Conservation (phyloP, 805 yeast genomes). For the Zygoascus biomembranicola region DNA sequence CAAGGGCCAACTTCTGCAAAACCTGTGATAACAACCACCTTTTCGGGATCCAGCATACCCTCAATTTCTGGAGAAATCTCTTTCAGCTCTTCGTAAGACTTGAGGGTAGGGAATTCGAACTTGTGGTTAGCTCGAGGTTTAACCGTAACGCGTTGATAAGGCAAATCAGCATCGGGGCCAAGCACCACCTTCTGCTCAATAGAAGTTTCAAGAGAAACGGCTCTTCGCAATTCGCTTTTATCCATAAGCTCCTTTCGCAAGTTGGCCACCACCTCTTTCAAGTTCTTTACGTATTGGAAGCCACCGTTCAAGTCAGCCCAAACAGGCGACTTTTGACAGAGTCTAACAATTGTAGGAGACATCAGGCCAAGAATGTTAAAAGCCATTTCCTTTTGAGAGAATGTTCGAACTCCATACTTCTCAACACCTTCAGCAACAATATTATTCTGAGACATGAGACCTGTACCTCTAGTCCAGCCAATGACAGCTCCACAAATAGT, state of each 20-base stretch:
- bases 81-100: conserved; percentile 67
- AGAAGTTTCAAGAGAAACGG: conserved; percentile 89
- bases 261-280: conserved; percentile 76
- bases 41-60: conserved; percentile 87
- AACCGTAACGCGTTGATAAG: conserved; percentile 66
- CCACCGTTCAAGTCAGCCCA: conserved; percentile 99
- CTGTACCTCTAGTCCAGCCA: conserved; percentile 99
- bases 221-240: conserved; percentile 87
- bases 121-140: conserved; percentile 94
- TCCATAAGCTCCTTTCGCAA: conserved; percentile 68
- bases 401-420: conserved; percentile 91
- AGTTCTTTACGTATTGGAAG: conserved; percentile 83
- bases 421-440: conserved; percentile 97
- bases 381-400: conserved; percentile 99
- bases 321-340: conserved; percentile 90
- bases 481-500: conserved; percentile 97
- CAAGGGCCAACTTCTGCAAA: conserved; percentile 98
- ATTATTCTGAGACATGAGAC: conserved; percentile 95
- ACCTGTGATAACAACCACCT: conserved; percentile 92
- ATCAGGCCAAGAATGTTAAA: conserved; percentile 92
- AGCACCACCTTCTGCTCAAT: conserved; percentile 78
- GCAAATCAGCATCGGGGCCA: conserved; percentile 83
- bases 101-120: conserved; percentile 85
- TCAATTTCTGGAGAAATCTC: conserved; percentile 58
- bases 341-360: conserved; percentile 73